A percentile compares a stretch with the other conserved stretches of the same genome.
These are phyloP conservation scores for Astraeus odoratus DNA, from an alignment of 768 basidiomycete genomes.

Conservation along the genomic window DNA sequence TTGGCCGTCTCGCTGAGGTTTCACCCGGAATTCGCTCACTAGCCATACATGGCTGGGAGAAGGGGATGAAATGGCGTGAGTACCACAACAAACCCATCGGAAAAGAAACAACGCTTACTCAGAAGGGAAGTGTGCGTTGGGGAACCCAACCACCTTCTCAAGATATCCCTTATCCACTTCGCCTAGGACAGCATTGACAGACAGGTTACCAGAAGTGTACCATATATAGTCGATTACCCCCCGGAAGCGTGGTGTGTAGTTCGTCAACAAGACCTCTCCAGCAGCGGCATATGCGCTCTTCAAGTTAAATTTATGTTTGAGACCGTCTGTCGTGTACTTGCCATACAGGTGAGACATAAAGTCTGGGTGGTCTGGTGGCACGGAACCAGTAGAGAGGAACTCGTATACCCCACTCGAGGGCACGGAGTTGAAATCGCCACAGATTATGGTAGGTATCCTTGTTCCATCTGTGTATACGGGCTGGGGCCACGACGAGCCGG, in stretches of 20 bases:
- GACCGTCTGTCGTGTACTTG: conserved; percentile 83
- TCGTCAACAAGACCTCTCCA: conserved; percentile 71
- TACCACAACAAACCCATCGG: conserved; percentile 1
- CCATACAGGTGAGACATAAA: conserved; percentile 92
- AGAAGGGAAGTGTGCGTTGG: conserved; percentile 93
- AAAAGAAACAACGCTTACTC: conserved; percentile 56
- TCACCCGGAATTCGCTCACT: conserved; percentile 71
- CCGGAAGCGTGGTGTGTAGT: conserved; percentile 82
- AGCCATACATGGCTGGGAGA: conserved; percentile 61
- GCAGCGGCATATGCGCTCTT: conserved; percentile 74
- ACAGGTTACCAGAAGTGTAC: conserved; percentile 70
- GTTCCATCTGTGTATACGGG: conserved; percentile 76
- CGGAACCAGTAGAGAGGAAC: conserved; percentile 67
- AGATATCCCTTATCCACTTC: conserved; percentile 83
- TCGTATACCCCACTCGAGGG: conserved; percentile 88
- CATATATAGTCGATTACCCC: conserved; percentile 93
- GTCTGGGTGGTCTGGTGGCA: conserved; percentile 75
- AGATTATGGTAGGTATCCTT: conserved; percentile 87
- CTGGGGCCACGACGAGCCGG: conserved; percentile 36
- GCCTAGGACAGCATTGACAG: conserved; percentile 78
- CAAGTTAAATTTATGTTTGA: conserved; percentile 71
- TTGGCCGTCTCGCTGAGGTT: conserved; percentile 50
- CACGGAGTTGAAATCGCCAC: conserved; percentile 94
- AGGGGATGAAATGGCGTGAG: conserved; percentile 7
- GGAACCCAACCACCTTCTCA: conserved; percentile 91